These are phyloP conservation scores for Candida parachauliodes DNA, from an alignment of 805 yeast genomes.

Conservation along the genomic window DNA sequence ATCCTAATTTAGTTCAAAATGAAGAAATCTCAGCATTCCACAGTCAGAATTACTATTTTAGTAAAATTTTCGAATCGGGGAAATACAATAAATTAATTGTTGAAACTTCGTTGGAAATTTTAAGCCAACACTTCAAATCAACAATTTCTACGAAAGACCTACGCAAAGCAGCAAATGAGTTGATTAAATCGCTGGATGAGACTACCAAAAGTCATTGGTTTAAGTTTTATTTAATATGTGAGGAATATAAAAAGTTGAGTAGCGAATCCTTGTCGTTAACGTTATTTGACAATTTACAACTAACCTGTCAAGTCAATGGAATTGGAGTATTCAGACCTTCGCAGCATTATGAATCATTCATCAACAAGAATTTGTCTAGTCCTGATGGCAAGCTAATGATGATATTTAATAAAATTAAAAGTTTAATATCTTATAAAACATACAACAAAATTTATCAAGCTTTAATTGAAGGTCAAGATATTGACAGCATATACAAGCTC, in stretches of 20 bases:
- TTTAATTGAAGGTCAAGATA: constrained; percentile 14
- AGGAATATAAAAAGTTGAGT: constrained; percentile 59
- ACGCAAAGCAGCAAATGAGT: constrained; percentile 7
- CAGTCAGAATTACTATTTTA: constrained; percentile 36
- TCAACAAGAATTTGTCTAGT: constrained; percentile 4
- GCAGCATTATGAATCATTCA: constrained; percentile 28
- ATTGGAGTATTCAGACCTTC: constrained; percentile 28
- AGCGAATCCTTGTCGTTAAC: constrained; percentile 57
- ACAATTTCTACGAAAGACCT: not conserved
- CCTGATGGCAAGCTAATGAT: constrained; percentile 16
- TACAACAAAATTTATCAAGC: constrained; percentile 19
- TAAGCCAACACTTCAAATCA: constrained; percentile 5
- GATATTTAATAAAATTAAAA: constrained; percentile 19
- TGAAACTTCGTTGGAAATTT: constrained; percentile 43
- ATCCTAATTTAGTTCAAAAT: constrained; percentile 10
- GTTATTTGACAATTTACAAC: constrained; percentile 10
- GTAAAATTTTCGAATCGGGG: constrained; percentile 48
- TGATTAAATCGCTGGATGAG: constrained; percentile 16
- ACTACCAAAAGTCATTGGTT: constrained; percentile 55
- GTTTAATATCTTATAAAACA: constrained; percentile 28
- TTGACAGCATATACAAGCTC: constrained; percentile 21
- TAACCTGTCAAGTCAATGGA: constrained; percentile 31
- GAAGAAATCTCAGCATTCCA: constrained; percentile 21
- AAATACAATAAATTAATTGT: constrained; percentile 47
- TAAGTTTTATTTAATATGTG: constrained; percentile 66